Conservation (phyloP, 257 asterid genomes). For the Salvia splendens region DNA sequence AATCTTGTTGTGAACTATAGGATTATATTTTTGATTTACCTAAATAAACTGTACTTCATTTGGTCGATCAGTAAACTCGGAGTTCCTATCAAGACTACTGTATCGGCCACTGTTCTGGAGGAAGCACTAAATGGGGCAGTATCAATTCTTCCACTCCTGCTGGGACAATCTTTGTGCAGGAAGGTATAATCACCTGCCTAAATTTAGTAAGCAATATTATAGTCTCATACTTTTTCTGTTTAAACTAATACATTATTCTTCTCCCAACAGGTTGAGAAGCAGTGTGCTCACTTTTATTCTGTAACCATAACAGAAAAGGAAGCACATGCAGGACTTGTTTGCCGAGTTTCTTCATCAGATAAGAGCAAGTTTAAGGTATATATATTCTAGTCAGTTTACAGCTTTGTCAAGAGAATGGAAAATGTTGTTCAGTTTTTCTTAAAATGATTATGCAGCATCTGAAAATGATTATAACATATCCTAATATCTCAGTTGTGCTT, state of each 20-base stretch:
- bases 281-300: slow-evolving; percentile 91
- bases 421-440: neutral
- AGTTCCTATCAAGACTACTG: slow-evolving; percentile 93
- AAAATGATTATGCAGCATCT: slow-evolving; percentile 3
- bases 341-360: slow-evolving; percentile 80
- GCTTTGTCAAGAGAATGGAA: neutral
- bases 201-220: slow-evolving; percentile 14
- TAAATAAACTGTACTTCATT: slow-evolving; percentile 26
- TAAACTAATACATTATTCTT: slow-evolving; percentile 28
- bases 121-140: slow-evolving; percentile 90
- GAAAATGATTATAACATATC: slow-evolving; percentile 8
- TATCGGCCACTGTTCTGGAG: slow-evolving; percentile 92
- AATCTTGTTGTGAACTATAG: slow-evolving; percentile 18
- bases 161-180: slow-evolving; percentile 74
- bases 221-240: slow-evolving; percentile 25
- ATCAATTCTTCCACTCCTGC: slow-evolving; percentile 61
- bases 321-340: slow-evolving; percentile 79
- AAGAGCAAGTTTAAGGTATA: slow-evolving; percentile 94
- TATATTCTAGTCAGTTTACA: slow-evolving; percentile 3
- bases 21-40: slow-evolving; percentile 11
- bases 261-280: slow-evolving; percentile 87
- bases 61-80: slow-evolving; percentile 82
- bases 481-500: slow-evolving; percentile 16
- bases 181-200: slow-evolving; percentile 55
- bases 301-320: slow-evolving; percentile 85